Conservation (phyloP, 192 early-diverging fungal species). For the Coemansia sp. region DNA sequence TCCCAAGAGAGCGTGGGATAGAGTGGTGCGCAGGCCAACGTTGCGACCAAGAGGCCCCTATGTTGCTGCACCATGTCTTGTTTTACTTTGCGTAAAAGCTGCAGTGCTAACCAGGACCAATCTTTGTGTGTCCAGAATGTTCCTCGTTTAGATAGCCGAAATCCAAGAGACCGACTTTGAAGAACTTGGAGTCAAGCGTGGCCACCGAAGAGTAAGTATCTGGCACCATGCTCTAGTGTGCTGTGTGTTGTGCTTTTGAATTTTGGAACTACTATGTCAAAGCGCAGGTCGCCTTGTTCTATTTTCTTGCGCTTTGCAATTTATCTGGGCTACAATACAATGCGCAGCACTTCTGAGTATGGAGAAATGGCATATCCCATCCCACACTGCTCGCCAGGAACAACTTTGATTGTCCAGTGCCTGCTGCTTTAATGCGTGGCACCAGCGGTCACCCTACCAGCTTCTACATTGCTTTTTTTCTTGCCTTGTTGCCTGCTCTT, state of each 20-base stretch:
- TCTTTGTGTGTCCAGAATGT: too few relatives aligned
- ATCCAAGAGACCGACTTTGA: constrained; percentile 49
- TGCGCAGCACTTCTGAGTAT: too few relatives aligned
- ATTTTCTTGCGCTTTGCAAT: background rate
- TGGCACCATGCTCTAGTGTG: background rate
- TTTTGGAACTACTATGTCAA: too few relatives aligned
- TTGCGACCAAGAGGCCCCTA: background rate
- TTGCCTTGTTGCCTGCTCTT: background rate
- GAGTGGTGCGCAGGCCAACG: background rate
- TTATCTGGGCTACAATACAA: background rate
- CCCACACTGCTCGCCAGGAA: background rate
- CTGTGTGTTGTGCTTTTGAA: background rate
- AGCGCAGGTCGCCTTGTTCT: background rate
- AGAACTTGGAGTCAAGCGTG: constrained; percentile 43
- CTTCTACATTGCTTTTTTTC: too few relatives aligned
- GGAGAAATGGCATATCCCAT: background rate
- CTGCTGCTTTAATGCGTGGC: background rate
- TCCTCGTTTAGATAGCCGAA: constrained; percentile 44
- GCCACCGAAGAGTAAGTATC: constrained; percentile 45
- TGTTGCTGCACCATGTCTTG: background rate
- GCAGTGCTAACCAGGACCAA: too few relatives aligned
- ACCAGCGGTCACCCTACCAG: too few relatives aligned
- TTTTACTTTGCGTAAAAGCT: too few relatives aligned
- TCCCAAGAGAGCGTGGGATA: background rate
- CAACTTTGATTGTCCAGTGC: background rate